Evolutionary conservation across 768 basidiomycete species (phyloP).

Genomic region (Suillus sp.): DNA sequence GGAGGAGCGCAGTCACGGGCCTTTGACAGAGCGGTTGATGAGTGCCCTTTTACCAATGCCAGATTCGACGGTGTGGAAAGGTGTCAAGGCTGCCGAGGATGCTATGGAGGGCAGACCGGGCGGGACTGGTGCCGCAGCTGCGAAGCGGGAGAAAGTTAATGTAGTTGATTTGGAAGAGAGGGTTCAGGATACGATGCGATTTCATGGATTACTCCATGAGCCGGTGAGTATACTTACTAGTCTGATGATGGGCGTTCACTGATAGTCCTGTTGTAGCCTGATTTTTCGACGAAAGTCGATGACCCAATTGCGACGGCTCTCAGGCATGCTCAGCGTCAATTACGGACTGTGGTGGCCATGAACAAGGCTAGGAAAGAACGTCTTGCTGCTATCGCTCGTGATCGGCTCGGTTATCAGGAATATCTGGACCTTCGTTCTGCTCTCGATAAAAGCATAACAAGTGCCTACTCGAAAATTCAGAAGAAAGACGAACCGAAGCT

Average conservation of each 20-base stretch:
- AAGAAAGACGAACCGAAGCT: constrained; percentile 78
- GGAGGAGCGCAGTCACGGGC: constrained; percentile 84
- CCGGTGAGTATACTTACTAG: constrained; percentile 52
- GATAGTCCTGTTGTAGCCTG: constrained; percentile 48
- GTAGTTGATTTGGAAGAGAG: constrained; percentile 79
- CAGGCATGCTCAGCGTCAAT: constrained; percentile 82
- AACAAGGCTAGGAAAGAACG: constrained; percentile 85
- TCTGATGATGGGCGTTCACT: constrained; percentile 18
- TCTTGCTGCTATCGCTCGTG: constrained; percentile 74
- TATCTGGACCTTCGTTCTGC: constrained; percentile 84
- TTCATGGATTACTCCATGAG: constrained; percentile 67
- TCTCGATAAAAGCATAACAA: constrained; percentile 82
- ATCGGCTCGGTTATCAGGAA: constrained; percentile 89
- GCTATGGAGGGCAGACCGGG: constrained; percentile 84
- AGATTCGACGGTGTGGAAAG: constrained; percentile 66
- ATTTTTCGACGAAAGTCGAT: constrained; percentile 79
- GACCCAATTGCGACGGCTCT: constrained; percentile 93
- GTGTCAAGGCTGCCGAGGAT: constrained; percentile 81
- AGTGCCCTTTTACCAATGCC: constrained; percentile 73
- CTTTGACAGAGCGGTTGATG: constrained; percentile 82
- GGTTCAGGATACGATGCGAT: constrained; percentile 74
- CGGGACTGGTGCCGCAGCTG: constrained; percentile 76
- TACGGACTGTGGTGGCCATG: constrained; percentile 71
- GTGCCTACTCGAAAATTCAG: constrained; percentile 76
- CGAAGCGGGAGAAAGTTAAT: constrained; percentile 72